Percentiles rank a stretch among this genome's conserved stretches.
Conservation (phyloP, 495 filamentous ascomycete genomes). For the Hapsidospora chrysogenum region DNA sequence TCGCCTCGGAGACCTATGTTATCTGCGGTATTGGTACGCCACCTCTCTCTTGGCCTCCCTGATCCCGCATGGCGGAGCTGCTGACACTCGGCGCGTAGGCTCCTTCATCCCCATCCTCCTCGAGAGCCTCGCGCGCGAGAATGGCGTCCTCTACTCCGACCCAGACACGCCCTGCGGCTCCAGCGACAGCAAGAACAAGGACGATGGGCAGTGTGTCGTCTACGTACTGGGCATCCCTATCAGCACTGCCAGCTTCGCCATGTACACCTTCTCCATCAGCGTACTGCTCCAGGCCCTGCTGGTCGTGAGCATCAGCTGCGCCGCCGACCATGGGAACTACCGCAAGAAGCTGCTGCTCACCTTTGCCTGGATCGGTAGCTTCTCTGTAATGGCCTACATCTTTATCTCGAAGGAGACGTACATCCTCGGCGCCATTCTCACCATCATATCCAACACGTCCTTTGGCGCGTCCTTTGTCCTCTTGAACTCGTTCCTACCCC, state of each 20-base stretch:
- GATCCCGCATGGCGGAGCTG: background rate
- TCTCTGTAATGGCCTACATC: conserved; percentile 80
- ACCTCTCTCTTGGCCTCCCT: background rate
- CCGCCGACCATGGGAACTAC: conserved; percentile 88
- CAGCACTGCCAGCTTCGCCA: conserved; percentile 92
- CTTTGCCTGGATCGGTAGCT: conserved; percentile 69
- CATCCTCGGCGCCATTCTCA: conserved; percentile 62
- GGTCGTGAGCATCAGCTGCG: conserved; percentile 89
- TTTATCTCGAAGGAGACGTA: conserved; percentile 57
- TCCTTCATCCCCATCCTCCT: conserved; percentile 96
- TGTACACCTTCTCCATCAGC: conserved; percentile 93
- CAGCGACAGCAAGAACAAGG: conserved; percentile 16
- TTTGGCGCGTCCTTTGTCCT: conserved; percentile 78
- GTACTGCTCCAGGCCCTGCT: conserved; percentile 77
- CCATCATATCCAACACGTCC: conserved; percentile 80
- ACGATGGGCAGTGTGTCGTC: conserved; percentile 60
- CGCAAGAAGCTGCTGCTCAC: conserved; percentile 70
- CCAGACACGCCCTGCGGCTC: conserved; percentile 49
- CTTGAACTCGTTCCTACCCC: conserved; percentile 67
- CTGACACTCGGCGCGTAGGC: conserved; percentile 27
- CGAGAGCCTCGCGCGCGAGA: conserved; percentile 82
- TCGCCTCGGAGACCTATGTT: conserved; percentile 94
- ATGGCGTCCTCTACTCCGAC: conserved; percentile 68
- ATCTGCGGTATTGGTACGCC: conserved; percentile 61
- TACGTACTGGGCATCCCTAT: conserved; percentile 68